These are phyloP conservation scores for Nicotiana attenuata DNA, from an alignment of 257 asterid genomes.

Conservation along the genomic window DNA sequence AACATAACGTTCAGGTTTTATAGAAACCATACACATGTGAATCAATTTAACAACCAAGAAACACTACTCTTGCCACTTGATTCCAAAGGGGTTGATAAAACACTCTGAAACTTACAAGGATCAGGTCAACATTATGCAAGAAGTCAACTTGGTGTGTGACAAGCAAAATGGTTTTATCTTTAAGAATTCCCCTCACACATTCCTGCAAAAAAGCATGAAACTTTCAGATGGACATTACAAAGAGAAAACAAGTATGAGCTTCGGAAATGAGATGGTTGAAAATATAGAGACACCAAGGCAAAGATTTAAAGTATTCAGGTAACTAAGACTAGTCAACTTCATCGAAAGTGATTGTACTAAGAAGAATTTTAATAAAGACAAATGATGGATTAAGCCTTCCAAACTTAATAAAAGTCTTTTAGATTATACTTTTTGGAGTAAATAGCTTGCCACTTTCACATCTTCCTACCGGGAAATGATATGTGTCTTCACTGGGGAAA, in stretches of 20 bases:
- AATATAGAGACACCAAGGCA: background rate
- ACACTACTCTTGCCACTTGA: background rate
- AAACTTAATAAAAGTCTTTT: background rate
- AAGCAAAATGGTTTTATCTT: conserved; percentile 69
- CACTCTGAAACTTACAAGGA: conserved; percentile 47
- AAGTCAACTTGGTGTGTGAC: conserved; percentile 99
- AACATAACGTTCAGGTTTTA: background rate
- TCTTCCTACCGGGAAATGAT: background rate
- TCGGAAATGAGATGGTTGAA: background rate
- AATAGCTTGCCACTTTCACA: background rate
- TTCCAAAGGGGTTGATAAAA: background rate
- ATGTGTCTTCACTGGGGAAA: background rate
- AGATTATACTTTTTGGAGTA: background rate
- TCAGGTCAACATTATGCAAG: conserved; percentile 88
- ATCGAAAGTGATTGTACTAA: background rate
- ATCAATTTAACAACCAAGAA: background rate
- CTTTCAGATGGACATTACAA: background rate
- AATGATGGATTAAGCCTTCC: background rate
- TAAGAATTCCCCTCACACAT: conserved; percentile 77
- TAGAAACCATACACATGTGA: background rate
- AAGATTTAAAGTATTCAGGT: background rate
- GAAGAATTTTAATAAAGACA: background rate
- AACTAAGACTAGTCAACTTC: background rate
- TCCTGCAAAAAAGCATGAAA: conserved; percentile 45
- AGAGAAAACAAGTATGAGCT: background rate